These are phyloP conservation scores for Globisporangium echinulatum DNA, from an alignment of 352 stramenopile species.

Conservation along the genomic window DNA sequence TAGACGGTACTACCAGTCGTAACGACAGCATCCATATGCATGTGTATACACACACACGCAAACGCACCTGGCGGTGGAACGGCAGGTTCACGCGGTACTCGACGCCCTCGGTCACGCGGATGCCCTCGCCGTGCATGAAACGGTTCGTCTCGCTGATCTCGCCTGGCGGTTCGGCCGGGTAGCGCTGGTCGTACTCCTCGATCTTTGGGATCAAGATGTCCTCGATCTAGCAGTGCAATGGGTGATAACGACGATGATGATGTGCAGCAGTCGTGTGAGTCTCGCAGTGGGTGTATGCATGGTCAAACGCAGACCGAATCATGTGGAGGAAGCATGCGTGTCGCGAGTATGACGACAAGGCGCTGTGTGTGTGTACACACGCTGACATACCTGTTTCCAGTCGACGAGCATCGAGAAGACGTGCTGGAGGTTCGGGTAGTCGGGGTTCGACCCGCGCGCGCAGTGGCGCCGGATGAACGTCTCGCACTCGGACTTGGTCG, in stretches of 20 bases:
- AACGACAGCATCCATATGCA: no score
- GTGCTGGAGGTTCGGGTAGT: conserved; percentile 88
- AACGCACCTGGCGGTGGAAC: conserved; percentile 79
- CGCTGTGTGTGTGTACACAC: neutral
- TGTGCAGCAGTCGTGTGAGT: neutral
- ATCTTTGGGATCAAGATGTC: conserved; percentile 77
- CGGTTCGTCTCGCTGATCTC: conserved; percentile 48
- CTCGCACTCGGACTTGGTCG: conserved; percentile 83
- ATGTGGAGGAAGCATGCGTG: no score
- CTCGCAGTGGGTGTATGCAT: neutral
- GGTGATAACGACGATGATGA: neutral
- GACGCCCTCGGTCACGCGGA: conserved; percentile 48
- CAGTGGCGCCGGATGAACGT: conserved; percentile 86
- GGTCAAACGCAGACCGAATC: no score
- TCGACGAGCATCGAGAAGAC: conserved; percentile 90
- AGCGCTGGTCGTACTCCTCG: conserved; percentile 64
- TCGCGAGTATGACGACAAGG: no score
- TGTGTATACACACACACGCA: neutral
- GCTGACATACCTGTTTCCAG: conserved; percentile 53
- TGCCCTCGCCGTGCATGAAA: conserved; percentile 49
- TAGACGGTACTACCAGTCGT: no score
- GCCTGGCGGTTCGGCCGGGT: conserved; percentile 29
- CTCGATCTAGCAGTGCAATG: conserved; percentile 27
- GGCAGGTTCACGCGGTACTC: conserved; percentile 88
- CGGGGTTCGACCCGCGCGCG: conserved; percentile 83